Conservation (phyloP, 2,329 filamentous ascomycete genomes). For the Ascocoryne sarcoides region DNA sequence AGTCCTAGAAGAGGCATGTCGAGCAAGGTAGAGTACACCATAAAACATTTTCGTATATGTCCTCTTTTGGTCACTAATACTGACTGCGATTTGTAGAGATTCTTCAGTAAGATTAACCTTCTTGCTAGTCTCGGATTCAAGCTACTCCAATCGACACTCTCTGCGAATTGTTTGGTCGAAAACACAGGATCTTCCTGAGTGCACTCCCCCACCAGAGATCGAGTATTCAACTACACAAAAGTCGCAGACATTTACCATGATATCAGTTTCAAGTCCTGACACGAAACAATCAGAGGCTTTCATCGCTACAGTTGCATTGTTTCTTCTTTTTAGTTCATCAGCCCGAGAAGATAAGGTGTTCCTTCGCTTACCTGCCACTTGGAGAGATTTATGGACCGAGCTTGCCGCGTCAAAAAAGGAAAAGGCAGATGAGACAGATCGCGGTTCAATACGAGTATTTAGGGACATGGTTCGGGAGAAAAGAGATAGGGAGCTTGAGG, state of each 20-base stretch:
- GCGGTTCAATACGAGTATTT: slow-evolving; percentile 57
- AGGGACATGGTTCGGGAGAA: slow-evolving; percentile 61
- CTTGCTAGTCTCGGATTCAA: slow-evolving; percentile 60
- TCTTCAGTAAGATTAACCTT: slow-evolving; percentile 58
- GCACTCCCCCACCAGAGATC: slow-evolving; percentile 27
- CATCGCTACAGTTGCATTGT: slow-evolving; percentile 72
- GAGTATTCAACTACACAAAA: slow-evolving; percentile 32
- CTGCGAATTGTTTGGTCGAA: slow-evolving; percentile 75
- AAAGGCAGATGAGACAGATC: slow-evolving; percentile 61
- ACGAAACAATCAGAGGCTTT: slow-evolving; percentile 78
- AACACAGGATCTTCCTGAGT: slow-evolving; percentile 44
- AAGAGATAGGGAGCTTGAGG: slow-evolving; percentile 59
- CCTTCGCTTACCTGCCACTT: slow-evolving; percentile 66
- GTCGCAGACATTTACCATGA: slow-evolving; percentile 64
- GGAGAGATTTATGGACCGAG: slow-evolving; percentile 81
- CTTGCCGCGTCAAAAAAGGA: slow-evolving; percentile 63
- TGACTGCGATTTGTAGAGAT: too few species aligned
- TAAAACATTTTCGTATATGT: neutral
- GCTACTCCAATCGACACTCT: slow-evolving; percentile 68
- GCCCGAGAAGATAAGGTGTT: slow-evolving; percentile 80
- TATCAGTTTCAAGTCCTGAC: slow-evolving; percentile 62
- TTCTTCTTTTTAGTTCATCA: slow-evolving; percentile 69
- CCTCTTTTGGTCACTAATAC: too few species aligned
- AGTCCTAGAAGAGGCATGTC: slow-evolving; percentile 79
- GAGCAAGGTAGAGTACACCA: slow-evolving; percentile 50